Conservation (phyloP, 345 rosid species). For the Conringia planisiliqua region DNA sequence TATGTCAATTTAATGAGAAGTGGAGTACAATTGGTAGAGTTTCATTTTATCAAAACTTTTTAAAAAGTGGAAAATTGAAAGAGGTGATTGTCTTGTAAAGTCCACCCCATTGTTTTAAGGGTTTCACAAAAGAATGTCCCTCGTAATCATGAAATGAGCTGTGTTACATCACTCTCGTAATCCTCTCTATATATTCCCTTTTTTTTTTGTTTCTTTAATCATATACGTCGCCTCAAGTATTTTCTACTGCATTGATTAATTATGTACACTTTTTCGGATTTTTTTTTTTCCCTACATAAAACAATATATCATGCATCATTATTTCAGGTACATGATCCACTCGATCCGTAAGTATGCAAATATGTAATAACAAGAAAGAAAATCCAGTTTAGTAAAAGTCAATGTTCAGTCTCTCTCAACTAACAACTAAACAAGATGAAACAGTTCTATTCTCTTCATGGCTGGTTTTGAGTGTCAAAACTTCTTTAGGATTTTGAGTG, state of each 20-base stretch:
- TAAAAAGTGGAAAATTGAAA: neutral
- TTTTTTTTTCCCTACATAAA: neutral
- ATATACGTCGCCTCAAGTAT: constrained; percentile 14
- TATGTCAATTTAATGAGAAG: neutral
- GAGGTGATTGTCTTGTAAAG: constrained; percentile 28
- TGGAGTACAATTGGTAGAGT: neutral
- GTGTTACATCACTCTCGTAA: constrained; percentile 22
- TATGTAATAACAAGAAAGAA: neutral
- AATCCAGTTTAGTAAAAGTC: neutral
- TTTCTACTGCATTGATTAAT: neutral
- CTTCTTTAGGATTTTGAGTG: neutral
- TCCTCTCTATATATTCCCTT: neutral
- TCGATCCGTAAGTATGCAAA: neutral
- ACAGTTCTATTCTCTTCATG: neutral
- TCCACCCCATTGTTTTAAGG: constrained; percentile 20
- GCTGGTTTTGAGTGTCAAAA: neutral
- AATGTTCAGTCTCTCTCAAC: constrained; percentile 5
- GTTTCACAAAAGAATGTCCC: constrained; percentile 32
- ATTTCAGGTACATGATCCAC: constrained; percentile 8
- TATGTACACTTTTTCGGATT: neutral
- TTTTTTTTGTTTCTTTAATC: neutral
- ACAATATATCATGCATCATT: neutral
- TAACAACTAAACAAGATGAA: neutral
- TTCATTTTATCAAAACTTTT: neutral
- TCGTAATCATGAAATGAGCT: constrained; percentile 33